Evolutionary conservation across 805 yeast genomes (phyloP), one percentile per base, ranked within the genome.

Genomic region (Wickerhamomyces alni): DNA sequence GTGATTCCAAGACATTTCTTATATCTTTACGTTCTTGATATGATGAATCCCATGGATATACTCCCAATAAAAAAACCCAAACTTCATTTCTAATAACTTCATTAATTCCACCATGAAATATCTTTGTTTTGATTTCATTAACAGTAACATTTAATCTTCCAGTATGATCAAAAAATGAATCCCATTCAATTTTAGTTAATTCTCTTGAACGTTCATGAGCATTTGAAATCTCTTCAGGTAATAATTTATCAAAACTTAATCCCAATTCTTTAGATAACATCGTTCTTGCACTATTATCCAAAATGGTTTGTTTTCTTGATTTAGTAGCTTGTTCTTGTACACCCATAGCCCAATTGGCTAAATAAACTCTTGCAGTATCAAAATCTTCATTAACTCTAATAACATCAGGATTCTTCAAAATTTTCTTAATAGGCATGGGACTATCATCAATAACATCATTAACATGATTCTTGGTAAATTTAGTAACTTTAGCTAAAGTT

Each of bases 271-370:
- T 65, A 39, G 70, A 72, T 30, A 84, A 67, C 37, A 75, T 56
- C 24, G 70, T 71, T 33, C 70, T 61, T 47, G 80, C 80, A 15
- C 77, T 67, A n/a, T 76, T 77, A 50, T 78, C 80, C 40, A 80
- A 67, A 26, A 80, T 66, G 52, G 72, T 66, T 52, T 67, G 66
- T 41, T 67, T 66, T 44, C 76, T 62, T 44, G 75, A 58, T 44
- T 59, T 74, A 48, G 79, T 88, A 2, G 96, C 93, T 58, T 91
- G 95, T 51, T 88, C 89, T 51, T 91, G 93, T 9, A 93, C 93
- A 22, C 87, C 87, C 50, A 87, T 73, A 0, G 98, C 97, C 98
- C 98, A 93, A 64, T 88, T 89, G 5, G 98, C 98, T 43, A 91
- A 67, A 58, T 87, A 91, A 4, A 88, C 83, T 39, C 89, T 74